phyloP scores from a whole-genome alignment of 345 rosid species.

The Melastoma malabathricum region DNA sequence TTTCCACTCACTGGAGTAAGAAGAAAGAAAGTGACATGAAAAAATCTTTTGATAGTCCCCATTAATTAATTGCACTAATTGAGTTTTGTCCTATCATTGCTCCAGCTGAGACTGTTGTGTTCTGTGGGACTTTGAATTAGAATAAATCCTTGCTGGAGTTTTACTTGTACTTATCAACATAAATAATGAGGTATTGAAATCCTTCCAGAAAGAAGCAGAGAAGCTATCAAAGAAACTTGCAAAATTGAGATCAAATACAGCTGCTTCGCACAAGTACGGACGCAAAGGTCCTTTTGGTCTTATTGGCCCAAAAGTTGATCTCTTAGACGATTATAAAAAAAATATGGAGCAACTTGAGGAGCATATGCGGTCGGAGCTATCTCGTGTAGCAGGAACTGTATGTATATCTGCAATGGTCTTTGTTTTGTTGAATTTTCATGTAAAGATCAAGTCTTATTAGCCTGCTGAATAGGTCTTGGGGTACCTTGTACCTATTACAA shows the following conservation, averaged over 20 bases:
- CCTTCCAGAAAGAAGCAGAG: constrained; percentile 44
- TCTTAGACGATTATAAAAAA: constrained; percentile 45
- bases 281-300: constrained; percentile 69
- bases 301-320: constrained; percentile 49
- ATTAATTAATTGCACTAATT: too few species aligned
- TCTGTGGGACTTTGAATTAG: too few species aligned
- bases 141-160: too few species aligned
- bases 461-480: background rate
- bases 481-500: too few species aligned
- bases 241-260: constrained; percentile 26
- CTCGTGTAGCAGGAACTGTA: constrained; percentile 48
- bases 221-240: constrained; percentile 47
- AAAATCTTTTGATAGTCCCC: too few species aligned
- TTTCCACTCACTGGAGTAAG: too few species aligned
- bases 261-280: constrained; percentile 18
- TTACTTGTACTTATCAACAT: too few species aligned
- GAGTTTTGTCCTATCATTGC: too few species aligned
- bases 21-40: too few species aligned
- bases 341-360: constrained; percentile 56
- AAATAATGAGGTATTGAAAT: too few species aligned
- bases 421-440: background rate
- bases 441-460: background rate
- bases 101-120: too few species aligned
- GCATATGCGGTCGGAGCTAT: constrained; percentile 42
- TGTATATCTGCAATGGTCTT: constrained; percentile 6